Evolutionary conservation across 2,329 filamentous ascomycete genomes (phyloP).

Genomic region (Helotiales sp.): DNA sequence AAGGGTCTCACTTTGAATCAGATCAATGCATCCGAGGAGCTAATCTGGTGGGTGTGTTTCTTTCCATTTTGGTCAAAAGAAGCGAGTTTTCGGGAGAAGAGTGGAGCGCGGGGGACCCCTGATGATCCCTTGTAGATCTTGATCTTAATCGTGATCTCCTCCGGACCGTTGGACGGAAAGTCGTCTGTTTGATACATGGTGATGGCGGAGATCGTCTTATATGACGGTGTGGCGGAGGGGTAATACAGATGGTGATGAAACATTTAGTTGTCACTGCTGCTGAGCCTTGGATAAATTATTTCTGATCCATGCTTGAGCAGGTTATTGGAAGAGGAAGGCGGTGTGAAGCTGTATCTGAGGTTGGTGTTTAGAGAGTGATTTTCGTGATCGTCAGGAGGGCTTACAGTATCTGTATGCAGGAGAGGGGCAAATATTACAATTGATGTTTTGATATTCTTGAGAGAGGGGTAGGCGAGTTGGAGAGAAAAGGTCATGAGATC

Average conservation of each 20-base stretch:
- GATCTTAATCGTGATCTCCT: not conserved
- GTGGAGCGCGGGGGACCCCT: not conserved
- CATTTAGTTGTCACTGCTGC: conserved; percentile 2
- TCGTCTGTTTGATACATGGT: not conserved
- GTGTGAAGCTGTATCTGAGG: not conserved
- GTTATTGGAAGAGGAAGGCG: not conserved
- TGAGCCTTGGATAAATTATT: too few relatives aligned
- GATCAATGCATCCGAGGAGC: too few relatives aligned
- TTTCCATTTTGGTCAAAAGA: not conserved
- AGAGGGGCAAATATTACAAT: not conserved
- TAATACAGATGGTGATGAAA: not conserved
- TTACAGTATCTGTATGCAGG: not conserved
- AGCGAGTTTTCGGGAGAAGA: not conserved
- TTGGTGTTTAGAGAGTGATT: not conserved
- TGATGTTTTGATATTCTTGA: not conserved
- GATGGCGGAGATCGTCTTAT: not conserved
- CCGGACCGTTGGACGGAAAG: not conserved
- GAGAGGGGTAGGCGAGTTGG: not conserved
- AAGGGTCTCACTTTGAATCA: too few relatives aligned
- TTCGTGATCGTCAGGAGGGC: not conserved
- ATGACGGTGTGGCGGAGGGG: not conserved
- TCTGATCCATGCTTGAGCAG: not conserved
- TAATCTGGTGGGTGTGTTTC: too few relatives aligned
- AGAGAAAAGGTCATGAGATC: not conserved
- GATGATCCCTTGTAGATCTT: conserved; percentile 4